Conservation (phyloP, 2,329 filamentous ascomycete species). For the Cercospora sesami region DNA sequence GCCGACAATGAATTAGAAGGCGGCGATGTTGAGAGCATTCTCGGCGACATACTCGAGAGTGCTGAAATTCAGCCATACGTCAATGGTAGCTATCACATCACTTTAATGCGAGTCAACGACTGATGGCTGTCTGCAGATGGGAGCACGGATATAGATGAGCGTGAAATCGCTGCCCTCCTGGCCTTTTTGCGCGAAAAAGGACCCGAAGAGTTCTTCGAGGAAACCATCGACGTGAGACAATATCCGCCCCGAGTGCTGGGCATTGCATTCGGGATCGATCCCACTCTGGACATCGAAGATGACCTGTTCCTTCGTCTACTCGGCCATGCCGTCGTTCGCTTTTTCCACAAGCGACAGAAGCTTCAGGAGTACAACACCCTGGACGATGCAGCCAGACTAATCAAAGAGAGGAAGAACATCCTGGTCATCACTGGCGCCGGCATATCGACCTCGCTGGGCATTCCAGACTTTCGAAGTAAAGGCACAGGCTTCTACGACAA, state of each 20-base stretch:
- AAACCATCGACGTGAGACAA: slow-evolving; percentile 66
- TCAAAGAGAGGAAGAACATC: slow-evolving; percentile 76
- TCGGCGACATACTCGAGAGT: slow-evolving; percentile 19
- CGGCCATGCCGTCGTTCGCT: slow-evolving; percentile 73
- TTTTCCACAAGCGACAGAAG: slow-evolving; percentile 79
- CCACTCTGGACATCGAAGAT: slow-evolving; percentile 67
- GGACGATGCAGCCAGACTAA: slow-evolving; percentile 78
- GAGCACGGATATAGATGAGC: slow-evolving; percentile 18
- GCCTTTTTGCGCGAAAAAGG: slow-evolving; percentile 66
- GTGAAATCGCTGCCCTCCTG: slow-evolving; percentile 18
- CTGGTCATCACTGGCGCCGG: slow-evolving; percentile 93
- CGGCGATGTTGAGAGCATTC: slow-evolving; percentile 9
- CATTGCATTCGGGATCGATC: slow-evolving; percentile 77
- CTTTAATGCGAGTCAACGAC: neutral
- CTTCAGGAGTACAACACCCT: slow-evolving; percentile 77
- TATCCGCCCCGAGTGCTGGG: slow-evolving; percentile 80
- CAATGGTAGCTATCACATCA: slow-evolving; percentile 5
- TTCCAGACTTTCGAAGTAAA: slow-evolving; percentile 94
- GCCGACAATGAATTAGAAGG: neutral
- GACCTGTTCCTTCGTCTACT: slow-evolving; percentile 70
- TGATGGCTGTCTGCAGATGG: slow-evolving; percentile 21
- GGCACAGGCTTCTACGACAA: slow-evolving; percentile 88
- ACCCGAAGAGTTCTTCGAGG: slow-evolving; percentile 72
- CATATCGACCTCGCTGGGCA: slow-evolving; percentile 93
- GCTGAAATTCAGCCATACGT: slow-evolving; percentile 15